Conservation (phyloP, 495 filamentous ascomycete species). For the Cryomyces minteri region DNA sequence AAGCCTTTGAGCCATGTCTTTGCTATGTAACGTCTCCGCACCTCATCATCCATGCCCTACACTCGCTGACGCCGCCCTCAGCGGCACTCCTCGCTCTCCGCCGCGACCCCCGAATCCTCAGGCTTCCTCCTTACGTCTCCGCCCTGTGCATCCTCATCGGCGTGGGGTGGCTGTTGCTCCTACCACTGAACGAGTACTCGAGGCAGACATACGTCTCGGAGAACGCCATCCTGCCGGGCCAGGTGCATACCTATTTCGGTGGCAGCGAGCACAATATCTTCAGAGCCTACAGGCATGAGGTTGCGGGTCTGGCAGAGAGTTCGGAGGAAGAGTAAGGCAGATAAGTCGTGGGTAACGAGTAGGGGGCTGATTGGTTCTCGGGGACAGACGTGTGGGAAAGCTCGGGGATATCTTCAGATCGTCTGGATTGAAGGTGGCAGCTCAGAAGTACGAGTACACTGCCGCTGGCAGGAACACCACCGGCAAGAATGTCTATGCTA, state of each 20-base stretch:
- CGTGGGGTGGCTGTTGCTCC: constrained; percentile 76
- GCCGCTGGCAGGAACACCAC: constrained; percentile 50
- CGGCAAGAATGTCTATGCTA: constrained; percentile 86
- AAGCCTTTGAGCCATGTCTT: too few relatives aligned
- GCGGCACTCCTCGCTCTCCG: constrained; percentile 28
- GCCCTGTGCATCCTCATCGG: constrained; percentile 75
- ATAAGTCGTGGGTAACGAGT: neutral
- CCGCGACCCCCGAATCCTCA: constrained; percentile 48
- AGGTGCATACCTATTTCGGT: constrained; percentile 96
- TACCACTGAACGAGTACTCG: constrained; percentile 88
- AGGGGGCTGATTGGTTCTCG: neutral
- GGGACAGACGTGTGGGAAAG: constrained; percentile 27
- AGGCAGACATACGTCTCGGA: constrained; percentile 91
- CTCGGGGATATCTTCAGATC: constrained; percentile 56
- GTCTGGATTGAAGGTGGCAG: constrained; percentile 65
- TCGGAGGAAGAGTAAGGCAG: constrained; percentile 12
- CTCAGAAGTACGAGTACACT: constrained; percentile 68
- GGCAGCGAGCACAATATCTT: constrained; percentile 93
- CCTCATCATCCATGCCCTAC: too few relatives aligned
- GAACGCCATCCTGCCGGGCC: constrained; percentile 87
- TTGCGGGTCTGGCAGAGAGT: constrained; percentile 21
- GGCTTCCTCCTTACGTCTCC: constrained; percentile 67
- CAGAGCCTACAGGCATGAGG: constrained; percentile 75
- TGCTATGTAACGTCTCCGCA: too few relatives aligned
- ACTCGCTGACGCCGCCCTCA: too few relatives aligned